Base-by-base conservation (phyloP, 495 filamentous ascomycete genomes). In the Extremus antarcticus region DNA sequence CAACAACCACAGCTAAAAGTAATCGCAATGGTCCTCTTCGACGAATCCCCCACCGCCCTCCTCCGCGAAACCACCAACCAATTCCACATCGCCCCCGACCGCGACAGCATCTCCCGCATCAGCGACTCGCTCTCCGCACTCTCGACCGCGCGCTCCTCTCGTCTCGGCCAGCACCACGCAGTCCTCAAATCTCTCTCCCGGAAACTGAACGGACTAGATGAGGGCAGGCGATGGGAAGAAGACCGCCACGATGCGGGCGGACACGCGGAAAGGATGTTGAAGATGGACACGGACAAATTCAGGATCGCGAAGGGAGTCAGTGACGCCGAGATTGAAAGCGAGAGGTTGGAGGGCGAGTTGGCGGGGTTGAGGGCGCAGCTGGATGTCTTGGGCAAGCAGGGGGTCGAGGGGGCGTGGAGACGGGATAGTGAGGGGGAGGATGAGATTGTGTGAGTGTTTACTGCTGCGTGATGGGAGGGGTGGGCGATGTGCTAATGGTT, bases 71-170 rank as follows among this genome's bases (percentile, higher is more conserved):
- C 89, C 20, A 83, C 91, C 68, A 76, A 79, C 50, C 95, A 96
- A 76, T 98, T 98, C 80, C 91, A 95, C 73, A 94, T 89, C 66
- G 73, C 79, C 43, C 85, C 86, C 2, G 92, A 98, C 75, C 90
- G 86, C 62, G 74, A 82, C 68, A 84, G 86, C 63, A 80, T 96
- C 47, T 75, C 84, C n/a, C 87, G 91, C 67, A 87, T 97, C 67
- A 79, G 82, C 71, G 84, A 86, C 71, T 90, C 87, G 1, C 78
- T 96, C 55, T 77, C 81, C 4, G 81, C 85, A 0, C 79, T 97
- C 13, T 78, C 87, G 56, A 79, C 87, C 61, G 84, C 86, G 54
- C 89, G 92, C 59, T 78, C 84, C 52, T 75, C 85, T 53, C 85
- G 83, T 56, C 80, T 90, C 46, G 76, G 79, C 65, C 81, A 90